Evolutionary conservation across 306 rosid species (phyloP).

Genomic region (Bauhinia variegata): DNA sequence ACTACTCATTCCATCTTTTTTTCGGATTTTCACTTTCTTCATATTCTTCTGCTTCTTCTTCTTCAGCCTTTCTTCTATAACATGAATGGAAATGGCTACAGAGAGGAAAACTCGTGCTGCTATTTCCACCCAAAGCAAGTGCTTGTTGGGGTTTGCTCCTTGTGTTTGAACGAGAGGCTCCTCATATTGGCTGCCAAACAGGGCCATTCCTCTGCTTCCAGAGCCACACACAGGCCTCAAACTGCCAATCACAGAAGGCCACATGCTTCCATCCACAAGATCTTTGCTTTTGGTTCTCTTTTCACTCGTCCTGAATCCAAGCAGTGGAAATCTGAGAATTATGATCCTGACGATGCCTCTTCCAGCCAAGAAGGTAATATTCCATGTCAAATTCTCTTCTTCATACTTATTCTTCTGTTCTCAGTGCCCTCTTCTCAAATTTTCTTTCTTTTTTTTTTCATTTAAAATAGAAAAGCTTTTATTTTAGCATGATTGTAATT

Average conservation of each 20-base stretch:
- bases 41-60: conserved; percentile 20
- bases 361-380: conserved; percentile 88
- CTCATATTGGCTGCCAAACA: conserved; percentile 68
- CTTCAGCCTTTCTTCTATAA: conserved; percentile 27
- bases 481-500: no score
- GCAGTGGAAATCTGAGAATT: conserved; percentile 58
- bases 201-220: conserved; percentile 45
- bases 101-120: conserved; percentile 67
- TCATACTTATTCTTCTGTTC: neutral
- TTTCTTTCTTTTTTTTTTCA: no score
- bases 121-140: conserved; percentile 79
- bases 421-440: no score
- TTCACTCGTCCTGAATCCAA: conserved; percentile 69
- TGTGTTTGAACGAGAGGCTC: conserved; percentile 83
- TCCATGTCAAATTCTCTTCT: neutral
- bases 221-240: conserved; percentile 39
- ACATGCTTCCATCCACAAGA: conserved; percentile 66
- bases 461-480: no score
- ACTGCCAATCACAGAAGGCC: conserved; percentile 41
- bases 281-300: conserved; percentile 83
- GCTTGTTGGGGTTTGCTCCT: conserved; percentile 80
- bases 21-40: conserved; percentile 3
- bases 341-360: conserved; percentile 58
- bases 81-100: conserved; percentile 54
- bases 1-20: conserved; percentile 16